phyloP scores from a whole-genome alignment of 2,329 filamentous ascomycete species.

The Trichoderma sp. region DNA sequence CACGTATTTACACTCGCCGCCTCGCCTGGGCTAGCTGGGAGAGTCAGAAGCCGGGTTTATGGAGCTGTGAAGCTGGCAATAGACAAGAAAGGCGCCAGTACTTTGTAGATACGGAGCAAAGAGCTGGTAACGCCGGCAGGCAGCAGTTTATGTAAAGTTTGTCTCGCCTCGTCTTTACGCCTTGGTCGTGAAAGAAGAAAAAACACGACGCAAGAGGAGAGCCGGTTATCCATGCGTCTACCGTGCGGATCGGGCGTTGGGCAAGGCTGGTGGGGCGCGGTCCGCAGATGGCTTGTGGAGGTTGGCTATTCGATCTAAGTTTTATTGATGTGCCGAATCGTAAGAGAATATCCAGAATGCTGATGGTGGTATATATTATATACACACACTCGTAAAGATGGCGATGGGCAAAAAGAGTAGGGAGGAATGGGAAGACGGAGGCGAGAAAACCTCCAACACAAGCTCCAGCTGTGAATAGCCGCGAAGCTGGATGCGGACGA shows the following conservation, averaged over 20 bases:
- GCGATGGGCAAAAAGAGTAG: neutral
- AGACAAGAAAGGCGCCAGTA: neutral
- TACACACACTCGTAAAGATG: neutral
- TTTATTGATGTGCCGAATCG: neutral
- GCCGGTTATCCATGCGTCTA: neutral
- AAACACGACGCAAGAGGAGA: neutral
- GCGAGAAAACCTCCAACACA: neutral
- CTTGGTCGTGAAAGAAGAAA: neutral
- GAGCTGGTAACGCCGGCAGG: neutral
- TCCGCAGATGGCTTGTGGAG: slow-evolving; percentile 5
- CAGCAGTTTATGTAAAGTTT: neutral
- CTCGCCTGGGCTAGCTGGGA: neutral
- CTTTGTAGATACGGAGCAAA: neutral
- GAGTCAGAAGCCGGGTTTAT: neutral
- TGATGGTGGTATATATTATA: neutral
- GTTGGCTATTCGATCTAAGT: neutral
- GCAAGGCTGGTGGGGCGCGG: slow-evolving; percentile 13
- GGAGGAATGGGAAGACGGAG: neutral
- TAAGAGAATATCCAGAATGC: neutral
- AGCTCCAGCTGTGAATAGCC: slow-evolving; percentile 1
- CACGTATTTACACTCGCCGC: slow-evolving; percentile 15
- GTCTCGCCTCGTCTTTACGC: neutral
- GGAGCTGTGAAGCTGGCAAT: neutral
- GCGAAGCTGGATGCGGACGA: slow-evolving; percentile 9
- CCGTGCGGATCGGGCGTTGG: slow-evolving; percentile 6